Evolutionary conservation across 139 green algal genomes (phyloP).

Genomic region (Zygnema cylindricum): DNA sequence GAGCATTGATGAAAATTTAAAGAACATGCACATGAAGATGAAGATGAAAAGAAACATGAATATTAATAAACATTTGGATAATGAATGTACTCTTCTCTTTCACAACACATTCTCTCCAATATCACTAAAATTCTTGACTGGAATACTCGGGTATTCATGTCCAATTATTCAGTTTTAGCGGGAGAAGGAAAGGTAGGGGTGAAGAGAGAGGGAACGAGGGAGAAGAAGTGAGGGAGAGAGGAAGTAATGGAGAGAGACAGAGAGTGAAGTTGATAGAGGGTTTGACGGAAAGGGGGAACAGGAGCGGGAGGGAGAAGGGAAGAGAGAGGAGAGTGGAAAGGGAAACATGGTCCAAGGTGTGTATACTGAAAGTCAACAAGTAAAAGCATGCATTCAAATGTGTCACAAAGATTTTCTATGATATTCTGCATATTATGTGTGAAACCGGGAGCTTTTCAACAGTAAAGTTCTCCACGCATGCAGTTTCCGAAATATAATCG

Average conservation of each 20-base stretch:
- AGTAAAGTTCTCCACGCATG: too few relatives aligned
- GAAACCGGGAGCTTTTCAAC: too few relatives aligned
- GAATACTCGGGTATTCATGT: background rate
- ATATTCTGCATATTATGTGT: too few relatives aligned
- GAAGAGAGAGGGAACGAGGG: background rate
- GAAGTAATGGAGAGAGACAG: too few relatives aligned
- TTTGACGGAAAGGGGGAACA: background rate
- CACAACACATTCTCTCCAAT: too few relatives aligned
- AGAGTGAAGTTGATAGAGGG: background rate
- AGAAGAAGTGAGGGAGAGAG: background rate
- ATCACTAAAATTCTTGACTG: background rate
- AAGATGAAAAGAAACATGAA: too few relatives aligned
- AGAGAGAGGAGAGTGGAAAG: background rate
- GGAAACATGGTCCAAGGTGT: background rate
- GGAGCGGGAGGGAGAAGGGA: slow-evolving; percentile 8
- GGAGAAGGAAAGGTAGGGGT: background rate
- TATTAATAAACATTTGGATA: too few relatives aligned
- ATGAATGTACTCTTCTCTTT: too few relatives aligned
- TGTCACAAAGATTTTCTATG: too few relatives aligned
- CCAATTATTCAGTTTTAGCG: background rate
- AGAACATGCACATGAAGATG: background rate
- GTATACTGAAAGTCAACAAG: background rate
- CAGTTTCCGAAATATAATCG: too few relatives aligned
- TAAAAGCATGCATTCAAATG: too few relatives aligned
- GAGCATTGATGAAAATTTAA: background rate